Conservation (phyloP, 768 basidiomycete species). For the button mushroom (Agaricus bisporus) region DNA sequence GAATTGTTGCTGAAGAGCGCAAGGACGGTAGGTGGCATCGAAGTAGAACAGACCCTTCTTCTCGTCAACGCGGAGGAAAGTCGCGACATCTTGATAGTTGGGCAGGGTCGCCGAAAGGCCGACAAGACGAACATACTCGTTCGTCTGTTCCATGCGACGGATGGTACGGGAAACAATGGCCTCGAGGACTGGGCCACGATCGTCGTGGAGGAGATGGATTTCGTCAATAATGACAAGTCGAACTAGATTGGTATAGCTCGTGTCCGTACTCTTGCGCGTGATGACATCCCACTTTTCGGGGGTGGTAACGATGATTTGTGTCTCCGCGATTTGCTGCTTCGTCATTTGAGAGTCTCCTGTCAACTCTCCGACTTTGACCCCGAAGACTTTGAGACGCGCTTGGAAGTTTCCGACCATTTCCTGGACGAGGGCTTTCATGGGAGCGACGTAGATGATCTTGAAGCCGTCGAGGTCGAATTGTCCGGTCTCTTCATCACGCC, state of each 20-base stretch:
- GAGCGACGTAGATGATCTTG: slow-evolving; percentile 97
- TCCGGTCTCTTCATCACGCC: slow-evolving; percentile 78
- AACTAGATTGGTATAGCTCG: slow-evolving; percentile 94
- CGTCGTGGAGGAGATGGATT: slow-evolving; percentile 95
- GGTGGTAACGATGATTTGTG: slow-evolving; percentile 97
- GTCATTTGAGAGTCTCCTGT: slow-evolving; percentile 98
- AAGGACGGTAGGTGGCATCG: slow-evolving; percentile 90
- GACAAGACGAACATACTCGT: slow-evolving; percentile 88
- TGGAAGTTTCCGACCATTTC: slow-evolving; percentile 98
- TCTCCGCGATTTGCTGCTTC: slow-evolving; percentile 93
- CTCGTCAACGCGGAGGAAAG: slow-evolving; percentile 92
- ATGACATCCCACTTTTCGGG: slow-evolving; percentile 99
- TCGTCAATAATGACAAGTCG: slow-evolving; percentile 97
- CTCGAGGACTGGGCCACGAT: slow-evolving; percentile 95
- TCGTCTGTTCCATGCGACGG: slow-evolving; percentile 89
- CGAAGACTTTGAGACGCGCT: slow-evolving; percentile 59
- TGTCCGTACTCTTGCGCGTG: slow-evolving; percentile 95
- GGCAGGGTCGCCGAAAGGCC: slow-evolving; percentile 97
- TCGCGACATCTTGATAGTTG: slow-evolving; percentile 96
- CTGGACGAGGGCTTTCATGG: slow-evolving; percentile 99
- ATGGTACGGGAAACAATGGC: slow-evolving; percentile 87
- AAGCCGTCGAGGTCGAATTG: slow-evolving; percentile 81
- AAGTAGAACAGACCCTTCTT: slow-evolving; percentile 95
- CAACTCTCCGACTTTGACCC: slow-evolving; percentile 87
- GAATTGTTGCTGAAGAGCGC: slow-evolving; percentile 93